Base-by-base conservation (phyloP, 1,284 basidiomycete species). In the Bjerkandera adusta region DNA sequence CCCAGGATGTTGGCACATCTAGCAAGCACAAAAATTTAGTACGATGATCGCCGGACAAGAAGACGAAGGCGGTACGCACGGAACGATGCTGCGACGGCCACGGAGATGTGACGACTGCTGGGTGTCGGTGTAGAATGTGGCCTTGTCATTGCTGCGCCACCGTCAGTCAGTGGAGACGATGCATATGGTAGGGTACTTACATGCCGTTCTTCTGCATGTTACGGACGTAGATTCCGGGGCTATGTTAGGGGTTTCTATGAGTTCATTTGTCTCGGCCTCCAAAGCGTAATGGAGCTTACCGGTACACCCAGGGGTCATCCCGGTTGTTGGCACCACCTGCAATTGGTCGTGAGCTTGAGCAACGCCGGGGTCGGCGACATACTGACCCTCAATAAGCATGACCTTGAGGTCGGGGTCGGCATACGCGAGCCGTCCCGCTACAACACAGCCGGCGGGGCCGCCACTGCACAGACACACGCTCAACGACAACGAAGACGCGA, bases 251-350 rank as follows among this genome's bases (percentile, higher is more conserved):
- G 8, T 5, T n/a, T n/a, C n/a, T n/a, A n/a, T n/a, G n/a, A n/a
- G n/a, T n/a, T 22, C 13, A 35, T 20, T 22, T 8, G 11, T 33
- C 6, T 24, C 25, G 22, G 13, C 5, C 11, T 21, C 10, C 13
- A 43, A 4, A 21, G 2, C 12, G 33, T 7, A 27, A 16, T 21
- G 16, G 13, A 27, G 48, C 56, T 43, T 49, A 72, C 73, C 76
- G 70, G 59, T 83, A 85, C 39, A 86, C 83, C 83, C 82, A 85
- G 36, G 83, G 83, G 55, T 85, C 83, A 55, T 85, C 83, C 22
- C 81, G 70, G 66, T 85, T 85, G 68, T 85, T 85, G 21, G 78
- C 77, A 51, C 83, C 82, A 43, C 73, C 81, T 83, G 42, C 12
- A 32, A 2, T 13, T 34, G 20, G 20, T 8, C 13, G 6, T 20